These are phyloP conservation scores for Dalbergia cultrata DNA, from an alignment of 306 rosid species.

Conservation along the genomic window DNA sequence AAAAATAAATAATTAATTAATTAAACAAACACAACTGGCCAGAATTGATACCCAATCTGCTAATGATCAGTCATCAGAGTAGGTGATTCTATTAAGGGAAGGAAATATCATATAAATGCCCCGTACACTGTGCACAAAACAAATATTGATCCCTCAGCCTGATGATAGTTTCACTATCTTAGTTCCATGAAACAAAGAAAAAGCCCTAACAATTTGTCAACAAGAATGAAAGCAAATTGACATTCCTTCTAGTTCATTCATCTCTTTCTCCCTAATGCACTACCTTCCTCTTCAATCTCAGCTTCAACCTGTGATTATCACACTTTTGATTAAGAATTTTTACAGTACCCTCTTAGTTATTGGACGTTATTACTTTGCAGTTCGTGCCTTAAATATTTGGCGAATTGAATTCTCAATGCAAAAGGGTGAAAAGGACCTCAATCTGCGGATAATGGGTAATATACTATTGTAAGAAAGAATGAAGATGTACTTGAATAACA, in stretches of 20 bases:
- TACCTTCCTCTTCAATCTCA: slow-evolving; percentile 47
- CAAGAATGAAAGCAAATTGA: no score
- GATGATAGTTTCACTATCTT: slow-evolving; percentile 7
- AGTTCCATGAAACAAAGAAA: slow-evolving; percentile 31
- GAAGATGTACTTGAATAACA: slow-evolving; percentile 15
- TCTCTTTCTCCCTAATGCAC: slow-evolving; percentile 6
- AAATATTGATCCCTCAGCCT: slow-evolving; percentile 9
- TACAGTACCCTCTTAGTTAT: neutral
- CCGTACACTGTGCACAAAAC: neutral
- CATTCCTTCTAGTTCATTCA: neutral
- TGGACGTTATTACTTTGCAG: slow-evolving; percentile 19
- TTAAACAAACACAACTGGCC: neutral
- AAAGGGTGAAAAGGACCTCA: slow-evolving; percentile 8
- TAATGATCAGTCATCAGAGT: no score
- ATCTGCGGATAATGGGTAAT: neutral
- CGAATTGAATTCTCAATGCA: slow-evolving; percentile 27
- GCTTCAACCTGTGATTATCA: slow-evolving; percentile 28
- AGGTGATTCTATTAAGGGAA: no score
- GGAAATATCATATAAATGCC: no score
- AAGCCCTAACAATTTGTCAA: no score
- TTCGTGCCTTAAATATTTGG: slow-evolving; percentile 26
- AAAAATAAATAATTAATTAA: neutral
- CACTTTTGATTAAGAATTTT: slow-evolving; percentile 18
- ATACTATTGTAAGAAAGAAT: neutral
- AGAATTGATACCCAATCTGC: no score